phyloP scores from a whole-genome alignment of 345 rosid species.

The Syzygium aqueum region DNA sequence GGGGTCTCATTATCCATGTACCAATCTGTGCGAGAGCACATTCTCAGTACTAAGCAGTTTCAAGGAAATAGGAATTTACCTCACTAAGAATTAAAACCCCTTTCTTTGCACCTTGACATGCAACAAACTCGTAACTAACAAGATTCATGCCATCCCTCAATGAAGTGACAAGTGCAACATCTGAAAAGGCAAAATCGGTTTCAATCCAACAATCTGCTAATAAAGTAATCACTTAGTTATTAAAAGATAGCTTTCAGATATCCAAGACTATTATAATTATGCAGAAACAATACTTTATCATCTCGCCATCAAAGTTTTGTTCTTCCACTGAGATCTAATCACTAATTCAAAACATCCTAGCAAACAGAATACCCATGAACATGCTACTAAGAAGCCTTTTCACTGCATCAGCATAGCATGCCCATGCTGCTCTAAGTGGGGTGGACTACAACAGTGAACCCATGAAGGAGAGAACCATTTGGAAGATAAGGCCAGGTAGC shows the following conservation, averaged over 20 bases:
- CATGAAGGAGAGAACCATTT: background rate
- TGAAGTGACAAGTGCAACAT: slow-evolving; percentile 96
- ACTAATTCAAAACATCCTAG: background rate
- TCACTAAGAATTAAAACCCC: slow-evolving; percentile 99
- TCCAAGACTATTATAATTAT: background rate
- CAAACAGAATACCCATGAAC: background rate
- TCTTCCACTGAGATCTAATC: background rate
- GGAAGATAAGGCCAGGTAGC: background rate
- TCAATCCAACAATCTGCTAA: background rate
- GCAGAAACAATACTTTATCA: background rate
- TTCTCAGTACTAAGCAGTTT: background rate
- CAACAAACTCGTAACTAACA: slow-evolving; percentile 98
- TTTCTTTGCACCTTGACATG: slow-evolving; percentile 95
- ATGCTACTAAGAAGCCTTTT: background rate
- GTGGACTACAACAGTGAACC: background rate
- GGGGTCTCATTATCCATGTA: background rate
- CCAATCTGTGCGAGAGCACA: background rate
- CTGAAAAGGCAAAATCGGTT: slow-evolving; percentile 25
- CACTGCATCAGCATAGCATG: background rate
- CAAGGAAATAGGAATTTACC: slow-evolving; percentile 32
- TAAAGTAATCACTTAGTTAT: background rate
- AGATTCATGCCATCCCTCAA: slow-evolving; percentile 99
- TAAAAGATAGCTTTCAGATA: background rate
- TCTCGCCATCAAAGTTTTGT: background rate
- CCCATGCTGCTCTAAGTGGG: background rate